Evolutionary conservation across 129 eudicot species (phyloP), one percentile per base, ranked within the genome.

Genomic region (Heracleum sosnowskyi): DNA sequence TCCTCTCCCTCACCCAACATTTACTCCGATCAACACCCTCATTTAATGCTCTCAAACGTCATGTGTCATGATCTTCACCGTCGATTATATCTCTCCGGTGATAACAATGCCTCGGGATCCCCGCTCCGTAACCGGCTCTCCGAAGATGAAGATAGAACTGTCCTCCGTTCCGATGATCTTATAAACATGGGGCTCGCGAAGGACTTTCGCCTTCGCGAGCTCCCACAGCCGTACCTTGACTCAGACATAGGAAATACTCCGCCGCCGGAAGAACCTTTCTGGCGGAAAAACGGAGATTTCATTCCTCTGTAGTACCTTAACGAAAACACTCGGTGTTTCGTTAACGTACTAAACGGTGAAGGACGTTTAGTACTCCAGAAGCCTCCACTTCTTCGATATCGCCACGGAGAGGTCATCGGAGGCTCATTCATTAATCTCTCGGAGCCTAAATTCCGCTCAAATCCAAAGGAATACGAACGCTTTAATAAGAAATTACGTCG

Each of bases 31-130:
- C 82, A 66, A 47, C 28, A 1, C 42, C 68, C 5, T 34, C 37
- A 34, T 66, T 66, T 35, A 69, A 33, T 28, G 72, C 6, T 62
- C 39, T 6, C 68, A 0, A 46, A 31, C 29, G 22, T 77, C 85
- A 81, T 89, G 88, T 86, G 87, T 80, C 78, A 0, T 40, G 41
- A 83, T 4, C 1, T 31, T 68, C 82, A 85, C 83, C 92, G 92
- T 80, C 91, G 84, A 84, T 79, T 86, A 51, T 75, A 90, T 69
- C 98, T 83, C 79, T 96, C 97, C 86, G 99, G 99, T 34, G 99
- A 96, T 41, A 96, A 82, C 31, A 96, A 69, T 49, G 99, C 97
- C 83, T 96, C 97, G 17, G 99, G 99, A 86, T 96, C 97, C 47
- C 97, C 99, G 73, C 97, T 88, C 83, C 96, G 82, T 78, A 90